phyloP scores from a whole-genome alignment of 1,284 basidiomycete genomes.

The Leccinum insigne region DNA sequence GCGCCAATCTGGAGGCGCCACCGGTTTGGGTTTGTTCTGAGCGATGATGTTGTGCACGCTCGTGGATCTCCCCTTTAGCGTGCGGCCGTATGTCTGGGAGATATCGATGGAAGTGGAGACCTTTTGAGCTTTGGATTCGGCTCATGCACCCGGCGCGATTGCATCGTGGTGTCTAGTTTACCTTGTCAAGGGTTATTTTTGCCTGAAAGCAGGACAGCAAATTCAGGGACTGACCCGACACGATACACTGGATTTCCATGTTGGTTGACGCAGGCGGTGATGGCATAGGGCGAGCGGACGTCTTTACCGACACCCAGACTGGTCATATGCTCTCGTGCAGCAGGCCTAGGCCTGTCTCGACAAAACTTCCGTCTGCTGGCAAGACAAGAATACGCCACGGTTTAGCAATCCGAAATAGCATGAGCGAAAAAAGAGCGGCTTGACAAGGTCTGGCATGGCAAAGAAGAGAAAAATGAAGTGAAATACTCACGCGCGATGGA shows the following conservation, averaged over 20 bases:
- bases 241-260: slow-evolving; percentile 74
- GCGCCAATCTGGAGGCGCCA: slow-evolving; percentile 8
- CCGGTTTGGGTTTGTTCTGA: slow-evolving; percentile 49
- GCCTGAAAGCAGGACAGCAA: neutral
- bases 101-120: slow-evolving; percentile 3
- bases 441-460: neutral
- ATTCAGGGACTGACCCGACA: slow-evolving; percentile 55
- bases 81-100: slow-evolving; percentile 14
- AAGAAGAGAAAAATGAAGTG: neutral
- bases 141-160: slow-evolving; percentile 1
- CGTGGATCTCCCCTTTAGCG: slow-evolving; percentile 48
- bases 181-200: slow-evolving; percentile 9
- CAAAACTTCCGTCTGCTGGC: slow-evolving; percentile 69
- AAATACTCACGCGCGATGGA: too few species aligned
- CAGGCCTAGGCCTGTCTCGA: slow-evolving; percentile 61
- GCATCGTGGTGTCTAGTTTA: slow-evolving; percentile 50
- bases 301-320: slow-evolving; percentile 63
- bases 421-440: neutral
- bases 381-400: neutral
- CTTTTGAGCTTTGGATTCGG: too few species aligned
- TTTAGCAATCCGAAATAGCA: slow-evolving; percentile 6
- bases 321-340: slow-evolving; percentile 72
- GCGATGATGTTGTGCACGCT: slow-evolving; percentile 65
- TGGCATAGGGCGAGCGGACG: slow-evolving; percentile 72
- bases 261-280: slow-evolving; percentile 76